Conservation (phyloP, 2,329 filamentous ascomycete species). For the Sarocladium oryzae region DNA sequence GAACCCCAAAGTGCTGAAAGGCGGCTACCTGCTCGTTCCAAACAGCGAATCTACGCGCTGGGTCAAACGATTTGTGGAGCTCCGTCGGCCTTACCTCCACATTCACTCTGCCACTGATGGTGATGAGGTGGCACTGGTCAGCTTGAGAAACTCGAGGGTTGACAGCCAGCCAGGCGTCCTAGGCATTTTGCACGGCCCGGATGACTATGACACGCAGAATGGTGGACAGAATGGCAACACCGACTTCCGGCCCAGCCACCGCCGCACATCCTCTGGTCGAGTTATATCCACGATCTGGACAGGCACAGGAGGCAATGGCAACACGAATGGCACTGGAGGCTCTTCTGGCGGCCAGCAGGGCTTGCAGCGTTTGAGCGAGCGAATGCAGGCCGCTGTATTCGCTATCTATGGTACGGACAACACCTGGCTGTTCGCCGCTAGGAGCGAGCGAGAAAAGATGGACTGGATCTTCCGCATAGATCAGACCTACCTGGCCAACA, state of each 20-base stretch:
- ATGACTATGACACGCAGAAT: constrained; percentile 26
- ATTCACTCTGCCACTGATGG: constrained; percentile 80
- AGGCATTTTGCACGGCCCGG: constrained; percentile 57
- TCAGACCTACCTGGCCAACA: constrained; percentile 58
- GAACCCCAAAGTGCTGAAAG: constrained; percentile 74
- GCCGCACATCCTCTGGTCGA: constrained; percentile 43
- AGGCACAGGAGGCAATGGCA: constrained; percentile 28
- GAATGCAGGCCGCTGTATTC: constrained; percentile 70
- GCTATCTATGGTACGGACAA: constrained; percentile 92
- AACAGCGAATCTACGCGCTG: constrained; percentile 77
- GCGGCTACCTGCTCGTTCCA: constrained; percentile 80
- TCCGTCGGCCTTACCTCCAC: constrained; percentile 86
- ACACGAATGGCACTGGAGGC: constrained; percentile 22
- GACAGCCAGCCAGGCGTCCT: constrained; percentile 88
- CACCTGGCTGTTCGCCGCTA: constrained; percentile 87
- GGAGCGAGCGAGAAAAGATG: constrained; percentile 85
- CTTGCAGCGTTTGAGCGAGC: constrained; percentile 47
- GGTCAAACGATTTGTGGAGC: constrained; percentile 88
- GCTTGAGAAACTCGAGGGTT: constrained; percentile 81
- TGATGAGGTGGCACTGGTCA: constrained; percentile 75
- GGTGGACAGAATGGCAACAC: constrained; percentile 25
- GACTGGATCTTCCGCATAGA: constrained; percentile 97
- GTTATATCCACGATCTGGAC: constrained; percentile 51
- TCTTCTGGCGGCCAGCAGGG: constrained; percentile 26
- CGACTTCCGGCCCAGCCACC: constrained; percentile 39